Base-by-base conservation (phyloP, 2,329 filamentous ascomycete genomes). In the Neofusicoccum kwambonambiense region DNA sequence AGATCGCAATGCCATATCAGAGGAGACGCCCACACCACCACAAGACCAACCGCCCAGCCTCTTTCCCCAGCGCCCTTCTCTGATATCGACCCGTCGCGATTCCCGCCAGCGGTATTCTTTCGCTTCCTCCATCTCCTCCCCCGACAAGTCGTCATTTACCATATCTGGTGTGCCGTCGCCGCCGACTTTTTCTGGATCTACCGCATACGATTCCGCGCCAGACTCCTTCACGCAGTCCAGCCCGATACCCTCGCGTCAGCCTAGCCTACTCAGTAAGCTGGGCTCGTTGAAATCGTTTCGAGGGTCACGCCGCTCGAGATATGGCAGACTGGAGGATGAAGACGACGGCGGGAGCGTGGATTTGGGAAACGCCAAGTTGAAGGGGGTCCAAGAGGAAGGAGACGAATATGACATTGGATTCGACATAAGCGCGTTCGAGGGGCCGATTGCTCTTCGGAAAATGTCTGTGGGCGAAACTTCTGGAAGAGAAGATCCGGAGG, bases 21-120 rank as follows among this genome's bases (percentile, higher is more conserved):
- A 72, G 64, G 71, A 60, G 5, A 37, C 42, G 15, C 27, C 69
- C 34, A 76, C 72, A 0, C 75, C 74, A 5, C 71, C 70, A 3
- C 76, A 75, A 19, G 70, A 73, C 51, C 70, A 73, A 52, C 70
- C 77, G 6, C 75, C 75, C n/a, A 73, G 75, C 62, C 69, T 77
- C n/a, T 78, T 76, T 51, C 75, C 74, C 13, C 75, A 75, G 13
- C 71, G 72, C 12, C 72, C 73, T 3, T 66, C 70, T 1, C 75
- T 74, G 19, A 61, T 70, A 22, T 70, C 70, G 68, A 72, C 63
- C 72, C 74, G 19, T 73, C 73, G 12, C 72, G 74, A 49, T 68
- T 75, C 51, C 47, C 69, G 11, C 70, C 74, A 22, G 68, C 62
- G 50, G 2, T 56, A 47, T 12, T 47, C 62, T 13, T 60, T 47